Conservation (phyloP, 768 basidiomycete species). For the Tylopilus plumbeoviolaceoides region DNA sequence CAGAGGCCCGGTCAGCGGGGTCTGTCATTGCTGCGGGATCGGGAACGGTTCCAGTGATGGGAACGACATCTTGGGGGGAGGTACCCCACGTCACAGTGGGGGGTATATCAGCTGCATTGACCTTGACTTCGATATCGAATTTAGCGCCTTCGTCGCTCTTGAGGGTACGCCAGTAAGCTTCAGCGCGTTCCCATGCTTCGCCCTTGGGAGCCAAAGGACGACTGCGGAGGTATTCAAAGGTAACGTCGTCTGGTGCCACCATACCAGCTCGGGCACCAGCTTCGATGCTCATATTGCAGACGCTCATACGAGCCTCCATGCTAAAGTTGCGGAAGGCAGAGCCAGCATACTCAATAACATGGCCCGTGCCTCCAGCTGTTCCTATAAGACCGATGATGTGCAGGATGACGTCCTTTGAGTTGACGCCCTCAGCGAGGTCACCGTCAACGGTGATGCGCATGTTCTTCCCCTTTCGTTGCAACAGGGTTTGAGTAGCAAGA, state of each 20-base stretch:
- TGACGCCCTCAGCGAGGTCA: constrained; percentile 73
- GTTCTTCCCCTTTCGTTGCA: constrained; percentile 87
- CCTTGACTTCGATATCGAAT: constrained; percentile 79
- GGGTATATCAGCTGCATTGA: constrained; percentile 79
- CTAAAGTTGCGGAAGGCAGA: constrained; percentile 79
- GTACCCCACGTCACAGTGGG: constrained; percentile 94
- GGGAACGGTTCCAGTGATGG: constrained; percentile 79
- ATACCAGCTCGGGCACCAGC: constrained; percentile 91
- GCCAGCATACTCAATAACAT: constrained; percentile 89
- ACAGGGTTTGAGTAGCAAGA: constrained; percentile 84
- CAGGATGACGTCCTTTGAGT: constrained; percentile 86
- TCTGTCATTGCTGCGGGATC: constrained; percentile 67
- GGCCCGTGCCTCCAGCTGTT: constrained; percentile 91
- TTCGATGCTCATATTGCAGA: constrained; percentile 95
- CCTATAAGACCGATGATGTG: constrained; percentile 90
- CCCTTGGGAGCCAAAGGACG: constrained; percentile 81
- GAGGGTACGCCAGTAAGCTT: constrained; percentile 81
- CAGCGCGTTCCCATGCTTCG: constrained; percentile 81
- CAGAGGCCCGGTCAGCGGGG: constrained; percentile 60
- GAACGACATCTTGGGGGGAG: constrained; percentile 82
- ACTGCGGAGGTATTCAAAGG: constrained; percentile 77
- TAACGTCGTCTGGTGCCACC: constrained; percentile 86
- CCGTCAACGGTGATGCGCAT: constrained; percentile 91
- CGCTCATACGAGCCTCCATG: constrained; percentile 90
- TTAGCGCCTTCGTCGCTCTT: constrained; percentile 77